phyloP scores from a whole-genome alignment of 2,329 filamentous ascomycete species.

The Rasamsonia emersonii region DNA sequence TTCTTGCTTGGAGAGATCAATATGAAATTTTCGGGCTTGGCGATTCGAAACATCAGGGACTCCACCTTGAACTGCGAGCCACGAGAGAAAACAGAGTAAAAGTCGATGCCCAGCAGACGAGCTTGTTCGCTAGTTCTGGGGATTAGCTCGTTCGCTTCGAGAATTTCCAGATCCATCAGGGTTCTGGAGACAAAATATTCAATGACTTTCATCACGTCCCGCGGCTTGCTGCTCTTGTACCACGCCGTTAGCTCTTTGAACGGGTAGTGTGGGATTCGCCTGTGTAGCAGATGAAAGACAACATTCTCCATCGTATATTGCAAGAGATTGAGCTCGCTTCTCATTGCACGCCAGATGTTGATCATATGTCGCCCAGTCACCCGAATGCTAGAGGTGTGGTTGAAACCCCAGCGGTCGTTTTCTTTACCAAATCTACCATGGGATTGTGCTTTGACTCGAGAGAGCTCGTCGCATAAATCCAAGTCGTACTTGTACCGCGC shows the following conservation, averaged over 20 bases:
- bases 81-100: constrained; percentile 89
- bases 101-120: constrained; percentile 84
- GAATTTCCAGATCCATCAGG: constrained; percentile 76
- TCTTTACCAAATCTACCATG: constrained; percentile 80
- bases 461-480: constrained; percentile 84
- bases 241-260: constrained; percentile 71
- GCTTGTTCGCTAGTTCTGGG: constrained; percentile 89
- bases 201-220: constrained; percentile 65
- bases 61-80: constrained; percentile 98
- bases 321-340: constrained; percentile 78
- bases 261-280: constrained; percentile 78
- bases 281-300: constrained; percentile 80
- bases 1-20: constrained; percentile 82
- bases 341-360: constrained; percentile 95
- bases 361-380: constrained; percentile 95
- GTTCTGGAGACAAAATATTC: constrained; percentile 70
- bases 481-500: constrained; percentile 80
- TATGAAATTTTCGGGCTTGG: constrained; percentile 91
- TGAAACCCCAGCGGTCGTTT: constrained; percentile 85
- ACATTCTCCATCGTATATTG: constrained; percentile 98
- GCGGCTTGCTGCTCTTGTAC: constrained; percentile 61
- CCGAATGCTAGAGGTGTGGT: constrained; percentile 80
- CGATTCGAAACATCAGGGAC: constrained; percentile 96
- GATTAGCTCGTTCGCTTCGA: constrained; percentile 83
- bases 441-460: constrained; percentile 74